Base-by-base conservation (phyloP, 2,329 filamentous ascomycete species). In the Lachnellula hyalina region DNA sequence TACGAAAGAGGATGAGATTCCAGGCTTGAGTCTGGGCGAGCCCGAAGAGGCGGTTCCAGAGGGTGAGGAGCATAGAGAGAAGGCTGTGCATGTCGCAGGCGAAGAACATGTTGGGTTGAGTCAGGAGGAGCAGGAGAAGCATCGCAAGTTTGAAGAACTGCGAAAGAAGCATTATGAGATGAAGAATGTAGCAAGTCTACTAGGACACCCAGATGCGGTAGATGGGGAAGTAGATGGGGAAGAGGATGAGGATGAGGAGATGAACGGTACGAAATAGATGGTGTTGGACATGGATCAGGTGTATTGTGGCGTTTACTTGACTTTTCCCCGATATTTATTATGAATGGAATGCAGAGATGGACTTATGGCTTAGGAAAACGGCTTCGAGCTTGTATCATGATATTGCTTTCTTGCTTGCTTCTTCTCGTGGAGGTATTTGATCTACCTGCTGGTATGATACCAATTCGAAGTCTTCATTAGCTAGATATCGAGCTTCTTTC, bases 91-190 rank as follows among this genome's bases (percentile, higher is more conserved):
- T 61, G 89, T 97, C 53, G 77, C 80, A 58, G 76, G 79, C n/a
- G 76, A 75, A 69, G 78, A 78, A 61, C 78, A 82, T 72, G 69
- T 74, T 21, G 80, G 80, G 36, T 71, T 85, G 67, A 82, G 75
- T 55, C 73, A 80, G 42, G 90, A 96, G 71, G 92, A 96, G 70
- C 78, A 78, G 59, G 90, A 94, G 76, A 96, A 97, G 78, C 94
- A 99, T 73, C 83, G 81, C 68, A 84, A 88, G 70, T 99, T 99
- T 71, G 92, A 96, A 75, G 80, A 89, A 74, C 80, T 90, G 77
- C 83, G 94, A 68, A 96, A 94, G 84, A 93, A 86, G 77, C 94
- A 99, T 73, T 99, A 99, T 73, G 94, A 99, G 79, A 99, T 99
- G 94, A 90, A 84, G 75, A 88, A 94, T 68, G 91, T 96, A 55